Conservation (phyloP, 2,329 filamentous ascomycete species). For the Calcarisporium arbuscula region DNA sequence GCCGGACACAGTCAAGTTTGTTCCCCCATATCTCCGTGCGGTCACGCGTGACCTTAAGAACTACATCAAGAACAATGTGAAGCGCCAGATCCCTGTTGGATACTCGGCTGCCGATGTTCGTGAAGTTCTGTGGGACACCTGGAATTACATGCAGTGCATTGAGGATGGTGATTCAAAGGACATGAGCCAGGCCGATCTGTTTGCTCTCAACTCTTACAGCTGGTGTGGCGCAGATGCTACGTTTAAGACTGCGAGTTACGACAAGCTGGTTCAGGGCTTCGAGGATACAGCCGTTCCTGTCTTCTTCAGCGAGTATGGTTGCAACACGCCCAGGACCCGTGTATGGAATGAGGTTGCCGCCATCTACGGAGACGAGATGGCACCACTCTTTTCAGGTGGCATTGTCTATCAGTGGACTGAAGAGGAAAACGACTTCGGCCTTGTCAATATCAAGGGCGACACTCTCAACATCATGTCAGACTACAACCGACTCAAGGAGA, state of each 20-base stretch:
- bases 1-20: conserved; percentile 48
- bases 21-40: conserved; percentile 67
- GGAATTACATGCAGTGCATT: conserved; percentile 68
- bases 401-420: conserved; percentile 77
- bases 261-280: conserved; percentile 60
- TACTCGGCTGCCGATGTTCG: conserved; percentile 80
- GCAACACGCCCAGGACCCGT: conserved; percentile 66
- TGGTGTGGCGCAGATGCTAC: conserved; percentile 60
- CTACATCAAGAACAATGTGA: conserved; percentile 66
- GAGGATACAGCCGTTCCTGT: conserved; percentile 60
- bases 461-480: conserved; percentile 55
- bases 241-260: conserved; percentile 56
- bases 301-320: conserved; percentile 79
- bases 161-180: conserved; percentile 46
- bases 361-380: conserved; percentile 69
- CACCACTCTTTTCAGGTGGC: conserved; percentile 61
- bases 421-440: conserved; percentile 59
- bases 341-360: conserved; percentile 68
- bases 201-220: conserved; percentile 68
- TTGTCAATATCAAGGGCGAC: conserved; percentile 56
- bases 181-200: conserved; percentile 64
- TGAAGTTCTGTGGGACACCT: conserved; percentile 64
- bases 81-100: conserved; percentile 66
- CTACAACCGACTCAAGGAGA: conserved; percentile 66
- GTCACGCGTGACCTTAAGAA: conserved; percentile 75